phyloP scores from a whole-genome alignment of 805 yeast species.

The Cyberlindnera suaveolens region DNA sequence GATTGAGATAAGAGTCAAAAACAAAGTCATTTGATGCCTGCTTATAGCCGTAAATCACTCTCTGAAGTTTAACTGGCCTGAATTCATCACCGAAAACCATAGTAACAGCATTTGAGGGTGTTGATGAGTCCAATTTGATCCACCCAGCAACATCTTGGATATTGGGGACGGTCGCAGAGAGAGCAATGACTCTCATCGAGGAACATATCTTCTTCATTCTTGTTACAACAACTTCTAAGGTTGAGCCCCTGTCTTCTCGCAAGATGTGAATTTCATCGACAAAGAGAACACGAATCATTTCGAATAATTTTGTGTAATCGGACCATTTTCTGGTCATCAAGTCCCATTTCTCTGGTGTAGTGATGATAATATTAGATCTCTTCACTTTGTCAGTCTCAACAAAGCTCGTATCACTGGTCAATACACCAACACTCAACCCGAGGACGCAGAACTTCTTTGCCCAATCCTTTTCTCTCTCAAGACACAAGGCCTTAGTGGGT shows the following conservation, averaged over 20 bases:
- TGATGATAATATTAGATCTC: conserved; percentile 41
- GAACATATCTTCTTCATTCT: conserved; percentile 37
- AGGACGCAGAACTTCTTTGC: conserved; percentile 30
- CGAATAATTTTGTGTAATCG: conserved; percentile 34
- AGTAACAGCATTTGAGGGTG: conserved; percentile 26
- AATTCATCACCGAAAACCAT: conserved; percentile 41
- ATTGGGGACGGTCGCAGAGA: conserved; percentile 51
- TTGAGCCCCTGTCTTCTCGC: conserved; percentile 41
- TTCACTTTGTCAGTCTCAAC: conserved; percentile 39
- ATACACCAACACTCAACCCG: conserved; percentile 39
- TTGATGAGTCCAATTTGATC: conserved; percentile 27
- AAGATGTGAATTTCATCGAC: conserved; percentile 44
- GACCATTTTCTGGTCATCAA: conserved; percentile 45
- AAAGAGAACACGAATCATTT: conserved; percentile 38
- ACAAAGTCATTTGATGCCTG: conserved; percentile 39
- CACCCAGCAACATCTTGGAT: conserved; percentile 41
- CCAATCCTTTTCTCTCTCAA: conserved; percentile 45
- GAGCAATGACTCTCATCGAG: conserved; percentile 36
- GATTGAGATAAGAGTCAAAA: conserved; percentile 38
- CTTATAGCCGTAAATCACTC: conserved; percentile 38
- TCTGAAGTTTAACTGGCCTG: conserved; percentile 37
- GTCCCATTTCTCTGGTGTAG: conserved; percentile 64
- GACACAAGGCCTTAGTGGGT: conserved; percentile 54
- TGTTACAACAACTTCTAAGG: conserved; percentile 41
- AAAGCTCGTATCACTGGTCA: conserved; percentile 49